Conservation (phyloP, 768 basidiomycete species). For the Boletellus ananiceps region DNA sequence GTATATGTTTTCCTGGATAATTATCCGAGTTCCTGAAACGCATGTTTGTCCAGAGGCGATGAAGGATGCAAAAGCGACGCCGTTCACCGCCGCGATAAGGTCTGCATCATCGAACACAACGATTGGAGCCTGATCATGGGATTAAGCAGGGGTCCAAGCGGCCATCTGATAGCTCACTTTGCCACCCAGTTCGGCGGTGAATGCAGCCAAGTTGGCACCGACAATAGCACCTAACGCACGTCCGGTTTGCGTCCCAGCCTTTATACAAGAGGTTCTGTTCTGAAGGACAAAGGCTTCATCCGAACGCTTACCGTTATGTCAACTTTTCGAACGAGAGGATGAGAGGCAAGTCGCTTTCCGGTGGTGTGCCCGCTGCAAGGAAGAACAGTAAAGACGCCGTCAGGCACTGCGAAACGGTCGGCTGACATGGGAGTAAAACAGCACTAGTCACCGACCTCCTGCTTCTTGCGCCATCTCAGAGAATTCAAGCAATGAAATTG, state of each 20-base stretch:
- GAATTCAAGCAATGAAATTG: conserved; percentile 76
- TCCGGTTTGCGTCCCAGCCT: conserved; percentile 80
- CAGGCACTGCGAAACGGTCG: conserved; percentile 52
- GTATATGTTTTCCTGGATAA: conserved; percentile 68
- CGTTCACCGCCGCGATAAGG: conserved; percentile 69
- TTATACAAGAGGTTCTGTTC: neutral
- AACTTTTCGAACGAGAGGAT: conserved; percentile 70
- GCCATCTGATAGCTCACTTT: conserved; percentile 45
- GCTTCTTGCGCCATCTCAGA: conserved; percentile 57
- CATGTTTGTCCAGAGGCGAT: conserved; percentile 88
- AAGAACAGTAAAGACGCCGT: conserved; percentile 66
- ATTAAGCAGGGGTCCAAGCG: neutral
- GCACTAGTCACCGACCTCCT: conserved; percentile 47
- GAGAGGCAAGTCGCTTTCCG: conserved; percentile 59
- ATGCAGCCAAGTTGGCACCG: conserved; percentile 67
- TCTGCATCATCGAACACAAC: conserved; percentile 79
- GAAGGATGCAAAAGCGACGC: conserved; percentile 78
- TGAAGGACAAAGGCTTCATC: neutral
- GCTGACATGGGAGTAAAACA: neutral
- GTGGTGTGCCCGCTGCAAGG: conserved; percentile 66
- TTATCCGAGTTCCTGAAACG: conserved; percentile 83
- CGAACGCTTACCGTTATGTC: conserved; percentile 65
- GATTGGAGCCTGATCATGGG: conserved; percentile 59
- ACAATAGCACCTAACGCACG: conserved; percentile 68
- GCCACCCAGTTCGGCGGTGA: conserved; percentile 83